Evolutionary conservation across 2,329 filamentous ascomycete genomes (phyloP), one percentile per base, ranked within the genome.

Genomic region (Colletotrichum sp.): DNA sequence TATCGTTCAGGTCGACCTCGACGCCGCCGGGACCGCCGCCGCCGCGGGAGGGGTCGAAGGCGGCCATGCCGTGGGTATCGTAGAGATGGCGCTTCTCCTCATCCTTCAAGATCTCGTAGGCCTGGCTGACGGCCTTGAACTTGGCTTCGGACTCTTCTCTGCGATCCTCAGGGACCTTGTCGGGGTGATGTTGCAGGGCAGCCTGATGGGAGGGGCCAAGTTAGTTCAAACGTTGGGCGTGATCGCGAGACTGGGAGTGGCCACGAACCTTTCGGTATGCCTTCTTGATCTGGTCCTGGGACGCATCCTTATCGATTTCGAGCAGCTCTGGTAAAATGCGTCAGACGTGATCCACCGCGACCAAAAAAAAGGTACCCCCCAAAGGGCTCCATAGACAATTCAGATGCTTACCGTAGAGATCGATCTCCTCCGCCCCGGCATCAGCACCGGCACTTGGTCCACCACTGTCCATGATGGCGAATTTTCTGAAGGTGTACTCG

Each of bases 81-180:
- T 99, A 99, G 78, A 98, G 87, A 72, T 95, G 91, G 82, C 97
- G 94, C 86, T 98, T 98, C 77, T 99, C 93, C 78, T 99, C 96
- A 89, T 99, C 96, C 87, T 92, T 94, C 72, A 99, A 95, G 83
- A 99, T 99, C 84, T 99, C 97, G 89, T 99, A 99, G 80, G 97
- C 97, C 87, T 98, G 94, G 76, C 95, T 96, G 74, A 98, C 93
- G 71, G 93, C 89, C 88, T 99, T 99, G 92, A 99, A 99, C 83
- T 93, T 96, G 82, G 93, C 90, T 85, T 99, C 97, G 77, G 97
- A 95, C 79, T 94, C 94, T 83, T 93, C 93, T 80, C 96, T 94
- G 82, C 96, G 93, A 32, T 94, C 92, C 85, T 96, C 95, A 80
- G 96, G 90, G 73, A 98, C 97, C 88, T 99, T 99, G 88, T 99